A percentile compares a stretch with the other conserved stretches of the same genome.
These are phyloP conservation scores for Tricholoma furcatifolium DNA, from an alignment of 768 basidiomycete species.

Conservation along the genomic window DNA sequence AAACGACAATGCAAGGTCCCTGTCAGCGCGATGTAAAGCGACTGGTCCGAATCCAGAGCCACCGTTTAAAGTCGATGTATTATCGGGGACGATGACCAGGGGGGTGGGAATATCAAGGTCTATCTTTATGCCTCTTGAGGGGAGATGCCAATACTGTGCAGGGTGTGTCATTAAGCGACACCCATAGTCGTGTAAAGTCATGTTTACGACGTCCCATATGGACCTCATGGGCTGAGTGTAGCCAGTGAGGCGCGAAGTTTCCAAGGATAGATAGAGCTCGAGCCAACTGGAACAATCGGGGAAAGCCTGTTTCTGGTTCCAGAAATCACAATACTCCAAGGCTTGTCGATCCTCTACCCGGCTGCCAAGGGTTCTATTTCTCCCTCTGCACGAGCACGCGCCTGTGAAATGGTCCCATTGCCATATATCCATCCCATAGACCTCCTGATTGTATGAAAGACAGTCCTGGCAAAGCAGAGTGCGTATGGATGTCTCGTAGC, in stretches of 20 bases:
- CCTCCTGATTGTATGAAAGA: conserved; percentile 49
- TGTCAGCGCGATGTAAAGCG: conserved; percentile 22
- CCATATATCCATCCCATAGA: conserved; percentile 51
- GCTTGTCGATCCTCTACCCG: conserved; percentile 3
- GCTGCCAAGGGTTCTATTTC: not conserved
- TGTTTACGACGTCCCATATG: conserved; percentile 44
- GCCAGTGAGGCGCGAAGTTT: conserved; percentile 22
- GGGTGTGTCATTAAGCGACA: conserved; percentile 30
- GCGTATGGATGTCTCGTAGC: conserved; percentile 39
- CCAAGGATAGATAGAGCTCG: conserved; percentile 43
- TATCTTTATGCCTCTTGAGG: conserved; percentile 13
- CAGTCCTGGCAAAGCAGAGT: conserved; percentile 48
- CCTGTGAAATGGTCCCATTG: conserved; percentile 53
- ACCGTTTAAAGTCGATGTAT: not conserved
- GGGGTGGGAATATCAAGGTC: conserved; percentile 12
- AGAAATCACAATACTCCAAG: conserved; percentile 4
- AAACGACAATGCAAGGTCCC: conserved; percentile 32
- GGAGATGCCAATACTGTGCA: conserved; percentile 2
- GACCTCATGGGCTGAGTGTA: conserved; percentile 16
- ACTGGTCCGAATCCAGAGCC: not conserved
- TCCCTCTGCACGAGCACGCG: conserved; percentile 43
- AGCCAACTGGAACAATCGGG: conserved; percentile 45
- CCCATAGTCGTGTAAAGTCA: conserved; percentile 40
- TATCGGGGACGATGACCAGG: conserved; percentile 18
- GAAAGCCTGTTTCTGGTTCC: conserved; percentile 27